Percentiles rank a stretch among this genome's conserved stretches.
These are phyloP conservation scores for Marsdenia floribunda DNA, from an alignment of 257 asterid genomes.

Conservation along the genomic window DNA sequence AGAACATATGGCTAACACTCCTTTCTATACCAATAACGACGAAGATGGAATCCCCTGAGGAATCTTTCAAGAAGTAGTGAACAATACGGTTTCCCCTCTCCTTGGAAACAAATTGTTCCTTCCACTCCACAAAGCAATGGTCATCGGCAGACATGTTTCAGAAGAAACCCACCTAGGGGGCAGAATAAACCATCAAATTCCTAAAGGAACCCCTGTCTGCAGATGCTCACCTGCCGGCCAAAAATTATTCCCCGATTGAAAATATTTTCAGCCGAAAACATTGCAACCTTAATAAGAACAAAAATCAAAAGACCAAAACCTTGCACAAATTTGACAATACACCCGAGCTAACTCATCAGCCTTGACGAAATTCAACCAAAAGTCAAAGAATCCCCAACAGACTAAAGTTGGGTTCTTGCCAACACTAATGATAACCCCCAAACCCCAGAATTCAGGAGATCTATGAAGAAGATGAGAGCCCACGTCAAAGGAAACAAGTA, in stretches of 20 bases:
- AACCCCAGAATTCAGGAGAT: constrained; percentile 31
- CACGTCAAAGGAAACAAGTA: constrained; percentile 20
- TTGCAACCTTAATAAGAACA: constrained; percentile 14
- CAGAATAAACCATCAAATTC: too few species aligned
- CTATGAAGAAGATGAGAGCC: constrained; percentile 25
- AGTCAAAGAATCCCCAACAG: too few species aligned
- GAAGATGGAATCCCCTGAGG: constrained; percentile 73
- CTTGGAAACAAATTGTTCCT: constrained; percentile 73
- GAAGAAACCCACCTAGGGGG: too few species aligned
- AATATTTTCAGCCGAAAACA: constrained; percentile 10
- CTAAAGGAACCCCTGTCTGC: constrained; percentile 31
- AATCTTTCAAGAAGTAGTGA: constrained; percentile 85
- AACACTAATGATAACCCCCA: constrained; percentile 23
- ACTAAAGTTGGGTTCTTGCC: too few species aligned
- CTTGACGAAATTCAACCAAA: too few species aligned
- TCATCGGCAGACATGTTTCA: too few species aligned
- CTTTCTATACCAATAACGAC: constrained; percentile 98
- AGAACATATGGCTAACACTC: constrained; percentile 98
- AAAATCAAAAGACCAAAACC: constrained; percentile 5
- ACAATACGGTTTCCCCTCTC: constrained; percentile 95
- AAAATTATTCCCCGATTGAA: constrained; percentile 14
- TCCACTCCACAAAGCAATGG: too few species aligned
- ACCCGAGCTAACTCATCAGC: too few species aligned
- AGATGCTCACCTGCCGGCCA: constrained; percentile 14
- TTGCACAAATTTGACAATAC: too few species aligned